phyloP scores from a whole-genome alignment of 1,284 basidiomycete species.

The Apiotrichum veenhuisii region DNA sequence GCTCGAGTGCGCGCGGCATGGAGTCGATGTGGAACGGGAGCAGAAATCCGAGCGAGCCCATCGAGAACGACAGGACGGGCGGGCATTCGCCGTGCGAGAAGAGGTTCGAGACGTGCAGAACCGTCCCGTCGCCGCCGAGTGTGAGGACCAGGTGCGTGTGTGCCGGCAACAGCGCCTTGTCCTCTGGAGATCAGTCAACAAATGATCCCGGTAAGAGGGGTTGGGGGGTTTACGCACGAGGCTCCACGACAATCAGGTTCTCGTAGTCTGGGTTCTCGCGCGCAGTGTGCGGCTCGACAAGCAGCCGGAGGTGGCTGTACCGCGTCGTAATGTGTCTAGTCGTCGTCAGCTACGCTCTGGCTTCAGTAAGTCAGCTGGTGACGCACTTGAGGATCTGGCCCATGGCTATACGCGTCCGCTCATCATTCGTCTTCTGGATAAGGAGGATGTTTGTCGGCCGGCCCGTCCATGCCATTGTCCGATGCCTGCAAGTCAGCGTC shows the following conservation, averaged over 20 bases:
- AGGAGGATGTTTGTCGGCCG: slow-evolving; percentile 50
- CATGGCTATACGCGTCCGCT: slow-evolving; percentile 49
- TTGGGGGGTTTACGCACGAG: slow-evolving; percentile 14
- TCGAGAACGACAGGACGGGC: slow-evolving; percentile 90
- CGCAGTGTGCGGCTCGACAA: slow-evolving; percentile 44
- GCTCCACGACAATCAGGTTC: slow-evolving; percentile 31
- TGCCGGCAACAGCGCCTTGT: slow-evolving; percentile 24
- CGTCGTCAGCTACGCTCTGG: slow-evolving; percentile 4
- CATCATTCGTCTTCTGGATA: slow-evolving; percentile 54
- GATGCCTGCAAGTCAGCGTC: slow-evolving; percentile 19
- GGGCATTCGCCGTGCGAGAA: slow-evolving; percentile 83
- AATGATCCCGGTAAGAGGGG: no score
- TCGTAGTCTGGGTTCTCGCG: slow-evolving; percentile 33
- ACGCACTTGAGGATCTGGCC: slow-evolving; percentile 47
- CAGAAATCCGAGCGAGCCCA: slow-evolving; percentile 92
- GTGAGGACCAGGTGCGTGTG: slow-evolving; percentile 79
- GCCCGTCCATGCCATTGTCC: slow-evolving; percentile 33
- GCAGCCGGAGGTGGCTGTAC: slow-evolving; percentile 32
- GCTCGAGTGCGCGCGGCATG: slow-evolving; percentile 68
- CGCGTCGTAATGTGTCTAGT: slow-evolving; percentile 27
- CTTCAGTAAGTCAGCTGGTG: no score
- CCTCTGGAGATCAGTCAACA: slow-evolving; percentile 14
- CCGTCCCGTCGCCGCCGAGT: slow-evolving; percentile 91
- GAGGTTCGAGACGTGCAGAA: slow-evolving; percentile 87
- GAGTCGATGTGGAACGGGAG: slow-evolving; percentile 68